phyloP scores from a whole-genome alignment of 2,329 filamentous ascomycete genomes.

The Diaporthe sp. region DNA sequence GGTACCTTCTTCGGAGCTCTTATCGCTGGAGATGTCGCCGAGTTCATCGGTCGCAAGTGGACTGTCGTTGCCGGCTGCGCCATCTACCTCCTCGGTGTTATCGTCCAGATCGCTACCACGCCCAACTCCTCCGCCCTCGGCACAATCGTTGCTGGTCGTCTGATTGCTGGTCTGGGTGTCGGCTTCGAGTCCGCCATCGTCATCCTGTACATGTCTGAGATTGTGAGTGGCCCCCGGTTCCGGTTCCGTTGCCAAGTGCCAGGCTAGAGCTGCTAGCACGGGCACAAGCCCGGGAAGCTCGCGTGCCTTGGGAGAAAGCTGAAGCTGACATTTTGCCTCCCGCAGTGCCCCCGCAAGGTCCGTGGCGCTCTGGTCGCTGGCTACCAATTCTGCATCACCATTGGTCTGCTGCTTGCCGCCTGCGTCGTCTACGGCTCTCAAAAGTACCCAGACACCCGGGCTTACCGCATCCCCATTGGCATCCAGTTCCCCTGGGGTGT shows the following conservation, averaged over 20 bases:
- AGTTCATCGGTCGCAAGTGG: slow-evolving; percentile 80
- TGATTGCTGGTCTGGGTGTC: slow-evolving; percentile 83
- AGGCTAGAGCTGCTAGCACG: neutral
- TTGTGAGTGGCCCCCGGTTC: slow-evolving; percentile 59
- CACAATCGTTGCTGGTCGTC: slow-evolving; percentile 79
- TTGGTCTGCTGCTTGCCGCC: slow-evolving; percentile 82
- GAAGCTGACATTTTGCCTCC: slow-evolving; percentile 42
- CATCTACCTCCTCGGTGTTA: slow-evolving; percentile 78
- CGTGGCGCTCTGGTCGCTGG: slow-evolving; percentile 83
- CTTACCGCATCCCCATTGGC: slow-evolving; percentile 85
- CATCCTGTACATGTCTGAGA: slow-evolving; percentile 91
- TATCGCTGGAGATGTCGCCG: slow-evolving; percentile 82
- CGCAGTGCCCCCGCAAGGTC: slow-evolving; percentile 75
- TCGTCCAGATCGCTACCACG: slow-evolving; percentile 74
- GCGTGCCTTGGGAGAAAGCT: neutral
- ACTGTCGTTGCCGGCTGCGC: slow-evolving; percentile 80
- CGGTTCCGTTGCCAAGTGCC: neutral
- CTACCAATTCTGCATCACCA: slow-evolving; percentile 87
- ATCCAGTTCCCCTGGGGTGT: slow-evolving; percentile 87
- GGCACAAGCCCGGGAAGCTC: slow-evolving; percentile 42
- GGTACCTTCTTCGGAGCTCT: slow-evolving; percentile 85
- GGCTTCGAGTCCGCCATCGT: slow-evolving; percentile 86
- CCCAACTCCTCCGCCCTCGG: slow-evolving; percentile 64
- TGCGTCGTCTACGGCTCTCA: slow-evolving; percentile 81
- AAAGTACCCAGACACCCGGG: slow-evolving; percentile 71